Evolutionary conservation across 805 yeast species (phyloP).

Genomic region (Pichia paraexigua): DNA sequence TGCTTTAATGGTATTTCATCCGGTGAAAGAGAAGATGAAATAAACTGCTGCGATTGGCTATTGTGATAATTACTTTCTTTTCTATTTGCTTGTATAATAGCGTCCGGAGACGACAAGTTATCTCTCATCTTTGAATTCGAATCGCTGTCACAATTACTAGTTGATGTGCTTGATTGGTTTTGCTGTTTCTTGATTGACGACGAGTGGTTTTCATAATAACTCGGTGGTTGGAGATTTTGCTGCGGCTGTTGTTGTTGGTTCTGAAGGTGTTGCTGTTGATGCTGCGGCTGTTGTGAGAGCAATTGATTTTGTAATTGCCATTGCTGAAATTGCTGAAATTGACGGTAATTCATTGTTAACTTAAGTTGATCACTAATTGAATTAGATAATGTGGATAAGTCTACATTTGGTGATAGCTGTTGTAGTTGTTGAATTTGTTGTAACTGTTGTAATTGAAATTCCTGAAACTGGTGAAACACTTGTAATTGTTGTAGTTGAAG

Average conservation of each 20-base stretch:
- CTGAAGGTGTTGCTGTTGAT: constrained; percentile 6
- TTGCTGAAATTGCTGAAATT: constrained; percentile 1
- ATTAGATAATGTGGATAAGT: not conserved
- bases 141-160: not conserved
- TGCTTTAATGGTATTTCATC: not conserved
- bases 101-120: not conserved
- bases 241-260: constrained; percentile 6
- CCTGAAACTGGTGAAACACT: not conserved
- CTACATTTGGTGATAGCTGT: not conserved
- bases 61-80: not conserved
- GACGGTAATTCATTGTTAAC: not conserved
- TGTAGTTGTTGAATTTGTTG: constrained; percentile 1
- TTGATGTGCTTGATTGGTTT: not conserved
- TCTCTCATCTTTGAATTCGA: not conserved
- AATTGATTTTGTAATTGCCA: not conserved
- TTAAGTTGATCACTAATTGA: not conserved
- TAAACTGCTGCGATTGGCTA: not conserved
- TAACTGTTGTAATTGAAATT: constrained; percentile 2
- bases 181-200: not conserved
- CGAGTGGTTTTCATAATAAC: not conserved
- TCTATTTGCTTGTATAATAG: not conserved
- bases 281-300: constrained; percentile 4
- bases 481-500: not conserved
- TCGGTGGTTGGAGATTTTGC: not conserved
- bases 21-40: not conserved